Evolutionary conservation across 1,284 basidiomycete species (phyloP), one percentile per base, ranked within the genome.

Genomic region (Inonotus obliquus): DNA sequence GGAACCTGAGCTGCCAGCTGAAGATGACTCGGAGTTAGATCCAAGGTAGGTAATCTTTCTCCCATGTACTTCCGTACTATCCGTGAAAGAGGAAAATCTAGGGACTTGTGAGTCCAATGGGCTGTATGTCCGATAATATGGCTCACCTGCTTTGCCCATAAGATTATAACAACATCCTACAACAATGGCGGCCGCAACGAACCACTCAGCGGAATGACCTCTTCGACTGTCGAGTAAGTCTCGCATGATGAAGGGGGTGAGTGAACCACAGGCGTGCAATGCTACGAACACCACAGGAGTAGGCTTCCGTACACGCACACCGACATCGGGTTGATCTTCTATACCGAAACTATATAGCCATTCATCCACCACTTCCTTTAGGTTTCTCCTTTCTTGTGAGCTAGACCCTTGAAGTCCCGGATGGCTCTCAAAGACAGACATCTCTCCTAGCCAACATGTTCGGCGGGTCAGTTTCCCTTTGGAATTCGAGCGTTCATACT

Each of bases 241-340:
- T 23, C 78, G 77, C 41, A 81, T 60, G 7, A 81, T 75, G 62
- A 80, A 75, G 45, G 77, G 70, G 1, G 79, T 80, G 14, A 82
- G 73, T 2, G 80, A 79, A 4, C 81, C 81, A 61, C 76, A 80
- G 5, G 77, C 84, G 65, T 90, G 87, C 49, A 90, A 76, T 11
- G 84, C 87, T 32, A 89, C 80, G 54, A 89, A 74, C 35, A 86
- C 71, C 4, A 88, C 77, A 2, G 83, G 83, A 7, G 74, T 73
- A 47, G 11, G 52, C 2, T 17, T 17, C 5, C n/a, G 21, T 21
- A 49, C 51, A 25, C 41, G 27, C 21, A 25, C 35, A 19, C 32
- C 38, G 38, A 53, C 4, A 21, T 21, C 25, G 25, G 55, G 38
- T 32, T 14, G 56, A 27, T n/a, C 25, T 58, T 60, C 54, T 44